phyloP scores from a whole-genome alignment of 2,329 filamentous ascomycete species.

The Paecilomyces sp. region DNA sequence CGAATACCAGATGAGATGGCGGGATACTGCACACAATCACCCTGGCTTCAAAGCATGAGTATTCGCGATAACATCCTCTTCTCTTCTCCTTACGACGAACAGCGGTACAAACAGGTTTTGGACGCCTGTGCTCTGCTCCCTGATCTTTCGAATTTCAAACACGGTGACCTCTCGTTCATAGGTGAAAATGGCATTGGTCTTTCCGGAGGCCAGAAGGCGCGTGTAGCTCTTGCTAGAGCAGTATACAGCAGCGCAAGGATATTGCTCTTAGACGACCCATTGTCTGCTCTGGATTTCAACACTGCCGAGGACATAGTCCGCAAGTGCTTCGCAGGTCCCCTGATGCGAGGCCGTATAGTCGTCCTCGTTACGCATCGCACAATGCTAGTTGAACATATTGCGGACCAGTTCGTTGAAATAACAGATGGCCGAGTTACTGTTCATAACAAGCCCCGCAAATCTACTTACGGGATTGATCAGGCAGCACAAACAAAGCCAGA shows the following conservation, averaged over 20 bases:
- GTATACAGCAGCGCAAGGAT: slow-evolving; percentile 51
- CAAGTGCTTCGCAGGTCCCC: slow-evolving; percentile 48
- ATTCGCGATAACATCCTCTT: slow-evolving; percentile 64
- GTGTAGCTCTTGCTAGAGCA: slow-evolving; percentile 54
- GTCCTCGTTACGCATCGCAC: slow-evolving; percentile 59
- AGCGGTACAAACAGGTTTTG: slow-evolving; percentile 60
- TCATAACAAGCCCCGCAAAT: slow-evolving; percentile 40
- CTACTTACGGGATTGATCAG: slow-evolving; percentile 25
- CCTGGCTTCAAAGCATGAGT: slow-evolving; percentile 64
- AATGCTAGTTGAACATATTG: slow-evolving; percentile 65
- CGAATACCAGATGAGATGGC: slow-evolving; percentile 50
- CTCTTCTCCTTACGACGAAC: slow-evolving; percentile 60
- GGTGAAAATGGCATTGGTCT: slow-evolving; percentile 57
- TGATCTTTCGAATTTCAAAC: slow-evolving; percentile 56
- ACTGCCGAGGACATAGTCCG: slow-evolving; percentile 56
- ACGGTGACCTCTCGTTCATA: slow-evolving; percentile 56
- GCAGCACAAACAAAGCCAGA: slow-evolving; percentile 6
- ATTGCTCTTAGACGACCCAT: slow-evolving; percentile 52
- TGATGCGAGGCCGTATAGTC: slow-evolving; percentile 48
- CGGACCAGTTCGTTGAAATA: slow-evolving; percentile 67
- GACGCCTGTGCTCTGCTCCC: slow-evolving; percentile 56
- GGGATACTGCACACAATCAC: slow-evolving; percentile 59
- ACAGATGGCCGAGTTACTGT: slow-evolving; percentile 51
- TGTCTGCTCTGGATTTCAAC: slow-evolving; percentile 57
- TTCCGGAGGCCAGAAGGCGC: slow-evolving; percentile 55